Conservation (phyloP, 331 rosid species). For the Quercus phellos region DNA sequence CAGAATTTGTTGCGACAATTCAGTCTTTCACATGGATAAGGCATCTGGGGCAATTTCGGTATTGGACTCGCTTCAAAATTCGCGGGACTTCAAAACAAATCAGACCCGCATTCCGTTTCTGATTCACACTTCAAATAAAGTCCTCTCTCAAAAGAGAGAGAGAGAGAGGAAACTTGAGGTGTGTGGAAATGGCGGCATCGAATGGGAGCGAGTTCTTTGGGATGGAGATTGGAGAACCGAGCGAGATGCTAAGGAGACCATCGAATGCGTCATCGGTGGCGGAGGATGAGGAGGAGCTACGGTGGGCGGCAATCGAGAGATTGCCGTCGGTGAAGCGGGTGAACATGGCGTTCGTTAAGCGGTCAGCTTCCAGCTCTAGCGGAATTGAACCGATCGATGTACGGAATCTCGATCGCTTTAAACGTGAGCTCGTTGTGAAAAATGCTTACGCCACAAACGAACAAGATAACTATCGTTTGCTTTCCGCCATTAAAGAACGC, state of each 20-base stretch:
- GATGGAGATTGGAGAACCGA: conserved; percentile 14
- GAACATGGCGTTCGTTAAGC: conserved; percentile 47
- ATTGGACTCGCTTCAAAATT: no score
- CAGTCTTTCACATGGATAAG: no score
- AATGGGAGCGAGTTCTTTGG: conserved; percentile 81
- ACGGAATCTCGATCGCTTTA: conserved; percentile 41
- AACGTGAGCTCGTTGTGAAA: conserved; percentile 60
- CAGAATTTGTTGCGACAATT: no score
- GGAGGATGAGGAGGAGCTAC: conserved; percentile 63
- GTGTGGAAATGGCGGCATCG: conserved; percentile 55
- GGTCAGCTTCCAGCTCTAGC: conserved; percentile 12
- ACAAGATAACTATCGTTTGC: conserved; percentile 66
- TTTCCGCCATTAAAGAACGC: conserved; percentile 67
- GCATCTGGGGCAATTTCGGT: no score
- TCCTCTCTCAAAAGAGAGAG: background rate
- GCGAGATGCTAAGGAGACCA: conserved; percentile 46
- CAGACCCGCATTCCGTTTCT: background rate
- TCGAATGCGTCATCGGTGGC: conserved; percentile 61
- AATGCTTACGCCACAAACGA: conserved; percentile 69
- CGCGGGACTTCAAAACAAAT: no score
- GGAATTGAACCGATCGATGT: conserved; percentile 40
- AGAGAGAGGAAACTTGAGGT: background rate
- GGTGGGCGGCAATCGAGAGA: conserved; percentile 62
- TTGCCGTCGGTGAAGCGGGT: conserved; percentile 54
- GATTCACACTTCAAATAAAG: no score